Base-by-base conservation (phyloP, 176 grass and related monocot genomes). In the Avena eriantha region DNA sequence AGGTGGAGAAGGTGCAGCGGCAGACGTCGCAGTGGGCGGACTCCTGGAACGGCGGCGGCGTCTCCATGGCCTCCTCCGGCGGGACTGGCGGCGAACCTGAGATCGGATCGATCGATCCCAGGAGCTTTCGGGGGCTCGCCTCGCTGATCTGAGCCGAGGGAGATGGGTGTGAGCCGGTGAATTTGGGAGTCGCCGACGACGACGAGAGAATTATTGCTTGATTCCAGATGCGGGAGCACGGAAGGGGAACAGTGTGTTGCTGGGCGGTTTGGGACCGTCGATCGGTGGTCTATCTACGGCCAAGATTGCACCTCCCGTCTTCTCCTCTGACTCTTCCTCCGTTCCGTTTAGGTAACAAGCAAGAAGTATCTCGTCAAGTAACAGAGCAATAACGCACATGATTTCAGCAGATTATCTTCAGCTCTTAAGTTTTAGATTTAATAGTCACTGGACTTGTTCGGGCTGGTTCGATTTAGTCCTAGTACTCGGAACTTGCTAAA, bases 21-120 rank as follows among this genome's bases (percentile, higher is more conserved):
- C 97, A 99, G 76, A 99, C 87, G 83, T 93, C 94, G 87, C 97
- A 99, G 82, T 92, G 78, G 33, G 90, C 73, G 3, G 97, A 90
- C 72, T 99, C 97, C 90, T 99, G 97, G 91, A 99, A 99, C 35
- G 87, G 71, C 86, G 97, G 94, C 77, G 94, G 97, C 49, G 63
- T 84, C 92, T 88, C 92, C 89, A 92, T 92, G 19, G 24, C 53
- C 47, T 55, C 8, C 71, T 24, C 47, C 21, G 7, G 46, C 16
- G 50, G 50, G 18, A 14, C 35, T 3, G 5, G 73, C 36, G 16
- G 31, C 5, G 22, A 58, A 63, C 65, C 63, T 12, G 90, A 39
- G 46, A 83, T 35, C 73, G 13, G 84, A 13, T 51, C 39, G 76
- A 7, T 36, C 39, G 39, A 60, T 50, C 82, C 55, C 39, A 18